Evolutionary conservation across 345 rosid genomes (phyloP).

Genomic region (Eutrema japonicum): DNA sequence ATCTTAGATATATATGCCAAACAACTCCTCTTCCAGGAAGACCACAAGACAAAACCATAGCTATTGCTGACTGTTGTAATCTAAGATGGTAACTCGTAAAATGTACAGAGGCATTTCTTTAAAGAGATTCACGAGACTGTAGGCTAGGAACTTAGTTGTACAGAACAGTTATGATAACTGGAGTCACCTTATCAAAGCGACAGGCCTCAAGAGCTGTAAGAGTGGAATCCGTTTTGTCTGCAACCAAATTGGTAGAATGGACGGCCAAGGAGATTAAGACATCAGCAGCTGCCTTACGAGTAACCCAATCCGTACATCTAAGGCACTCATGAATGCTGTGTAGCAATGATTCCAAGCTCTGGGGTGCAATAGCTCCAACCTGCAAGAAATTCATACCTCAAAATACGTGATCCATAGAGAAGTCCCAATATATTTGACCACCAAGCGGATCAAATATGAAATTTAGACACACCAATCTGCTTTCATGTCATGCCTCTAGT

Average conservation of each 20-base stretch:
- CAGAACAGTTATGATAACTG: neutral
- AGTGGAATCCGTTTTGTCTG: slow-evolving; percentile 69
- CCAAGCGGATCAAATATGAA: slow-evolving; percentile 11
- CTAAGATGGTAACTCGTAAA: neutral
- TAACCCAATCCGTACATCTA: slow-evolving; percentile 86
- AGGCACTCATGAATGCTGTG: slow-evolving; percentile 87
- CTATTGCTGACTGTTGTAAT: neutral
- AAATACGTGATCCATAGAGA: neutral
- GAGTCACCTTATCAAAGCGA: slow-evolving; percentile 91
- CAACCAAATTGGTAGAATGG: slow-evolving; percentile 74
- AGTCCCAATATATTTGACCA: slow-evolving; percentile 10
- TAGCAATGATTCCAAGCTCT: slow-evolving; percentile 72
- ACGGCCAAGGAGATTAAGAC: slow-evolving; percentile 70
- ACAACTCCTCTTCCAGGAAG: slow-evolving; percentile 16
- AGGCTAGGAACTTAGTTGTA: neutral
- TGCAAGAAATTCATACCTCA: slow-evolving; percentile 42
- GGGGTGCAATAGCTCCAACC: slow-evolving; percentile 93
- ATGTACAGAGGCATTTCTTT: neutral
- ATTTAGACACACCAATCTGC: neutral
- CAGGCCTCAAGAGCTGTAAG: slow-evolving; percentile 72
- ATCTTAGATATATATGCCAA: slow-evolving; percentile 7
- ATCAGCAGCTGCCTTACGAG: slow-evolving; percentile 96
- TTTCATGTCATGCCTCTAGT: neutral
- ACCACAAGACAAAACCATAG: neutral
- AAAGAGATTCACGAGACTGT: slow-evolving; percentile 6